A percentile compares a stretch with the other conserved stretches of the same genome.
These are phyloP conservation scores for Stagonosporopsis chrysanthemi DNA, from an alignment of 2,329 filamentous ascomycete genomes.

Conservation along the genomic window DNA sequence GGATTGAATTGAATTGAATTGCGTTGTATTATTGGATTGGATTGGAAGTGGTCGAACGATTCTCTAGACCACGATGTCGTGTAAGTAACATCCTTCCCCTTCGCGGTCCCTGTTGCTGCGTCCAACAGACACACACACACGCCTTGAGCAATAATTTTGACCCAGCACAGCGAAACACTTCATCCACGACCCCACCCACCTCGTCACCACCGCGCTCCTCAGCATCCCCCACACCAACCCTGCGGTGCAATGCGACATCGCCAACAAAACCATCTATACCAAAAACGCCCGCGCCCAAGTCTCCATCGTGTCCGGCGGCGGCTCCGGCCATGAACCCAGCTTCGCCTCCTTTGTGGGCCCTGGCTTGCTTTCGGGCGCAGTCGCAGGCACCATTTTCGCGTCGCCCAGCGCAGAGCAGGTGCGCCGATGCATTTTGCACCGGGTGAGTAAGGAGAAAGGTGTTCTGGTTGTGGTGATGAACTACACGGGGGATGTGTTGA, in stretches of 20 bases:
- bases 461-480: slow-evolving; percentile 95
- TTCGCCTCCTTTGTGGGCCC: slow-evolving; percentile 86
- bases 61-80: too few species aligned
- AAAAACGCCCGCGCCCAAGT: slow-evolving; percentile 62
- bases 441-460: slow-evolving; percentile 75
- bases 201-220: slow-evolving; percentile 79
- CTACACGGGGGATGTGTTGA: slow-evolving; percentile 79
- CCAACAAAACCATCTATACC: slow-evolving; percentile 73
- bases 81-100: too few species aligned
- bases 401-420: slow-evolving; percentile 85
- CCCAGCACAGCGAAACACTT: slow-evolving; percentile 73
- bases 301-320: slow-evolving; percentile 85
- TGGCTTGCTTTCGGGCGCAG: slow-evolving; percentile 80
- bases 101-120: too few species aligned
- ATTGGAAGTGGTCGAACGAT: too few species aligned
- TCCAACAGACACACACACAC: too few species aligned
- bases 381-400: slow-evolving; percentile 88
- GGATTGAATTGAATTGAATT: too few species aligned
- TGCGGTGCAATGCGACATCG: slow-evolving; percentile 75
- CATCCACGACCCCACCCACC: slow-evolving; percentile 79
- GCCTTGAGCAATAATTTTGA: too few species aligned
- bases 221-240: slow-evolving; percentile 86
- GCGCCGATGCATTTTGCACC: slow-evolving; percentile 73
- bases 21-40: too few species aligned
- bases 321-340: slow-evolving; percentile 87